These are phyloP conservation scores for Globisporangium irregulare DNA, from an alignment of 352 stramenopile species.

Conservation along the genomic window DNA sequence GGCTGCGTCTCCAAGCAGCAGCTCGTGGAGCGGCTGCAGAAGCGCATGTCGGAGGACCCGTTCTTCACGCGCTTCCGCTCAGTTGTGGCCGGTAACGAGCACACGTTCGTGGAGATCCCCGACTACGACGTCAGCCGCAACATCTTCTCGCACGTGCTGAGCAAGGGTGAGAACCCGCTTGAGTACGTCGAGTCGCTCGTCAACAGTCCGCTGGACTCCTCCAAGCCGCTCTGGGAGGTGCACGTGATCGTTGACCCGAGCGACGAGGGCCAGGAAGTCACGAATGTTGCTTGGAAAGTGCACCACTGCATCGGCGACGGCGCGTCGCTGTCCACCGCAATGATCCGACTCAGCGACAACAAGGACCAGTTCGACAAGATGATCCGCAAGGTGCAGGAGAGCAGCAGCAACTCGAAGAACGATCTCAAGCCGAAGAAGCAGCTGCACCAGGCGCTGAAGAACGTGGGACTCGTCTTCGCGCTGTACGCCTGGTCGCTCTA, in stretches of 20 bases:
- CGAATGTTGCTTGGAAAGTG: conserved; percentile 62
- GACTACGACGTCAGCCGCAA: conserved; percentile 55
- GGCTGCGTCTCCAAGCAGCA: conserved; percentile 41
- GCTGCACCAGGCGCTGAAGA: conserved; percentile 21
- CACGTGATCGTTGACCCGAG: conserved; percentile 52
- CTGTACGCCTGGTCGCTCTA: conserved; percentile 55
- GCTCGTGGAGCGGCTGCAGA: conserved; percentile 48
- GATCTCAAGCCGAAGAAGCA: conserved; percentile 15
- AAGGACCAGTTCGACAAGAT: conserved; percentile 59
- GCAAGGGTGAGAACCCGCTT: conserved; percentile 50
- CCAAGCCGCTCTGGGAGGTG: conserved; percentile 76
- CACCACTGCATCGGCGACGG: conserved; percentile 82
- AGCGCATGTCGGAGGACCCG: conserved; percentile 43
- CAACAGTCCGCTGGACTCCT: conserved; percentile 63
- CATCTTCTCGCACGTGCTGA: conserved; percentile 53
- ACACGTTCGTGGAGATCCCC: conserved; percentile 56
- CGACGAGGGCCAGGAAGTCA: conserved; percentile 24
- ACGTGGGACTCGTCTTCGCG: conserved; percentile 27
- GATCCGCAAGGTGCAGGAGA: conserved; percentile 44
- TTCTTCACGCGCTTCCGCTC: conserved; percentile 78
- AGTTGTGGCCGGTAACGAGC: conserved; percentile 41
- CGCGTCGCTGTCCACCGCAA: conserved; percentile 53
- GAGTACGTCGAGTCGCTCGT: conserved; percentile 66
- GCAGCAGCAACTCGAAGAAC: conserved; percentile 32
- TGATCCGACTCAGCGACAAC: conserved; percentile 75